Base-by-base conservation (phyloP, 345 rosid genomes). In the Moringa oleifera region DNA sequence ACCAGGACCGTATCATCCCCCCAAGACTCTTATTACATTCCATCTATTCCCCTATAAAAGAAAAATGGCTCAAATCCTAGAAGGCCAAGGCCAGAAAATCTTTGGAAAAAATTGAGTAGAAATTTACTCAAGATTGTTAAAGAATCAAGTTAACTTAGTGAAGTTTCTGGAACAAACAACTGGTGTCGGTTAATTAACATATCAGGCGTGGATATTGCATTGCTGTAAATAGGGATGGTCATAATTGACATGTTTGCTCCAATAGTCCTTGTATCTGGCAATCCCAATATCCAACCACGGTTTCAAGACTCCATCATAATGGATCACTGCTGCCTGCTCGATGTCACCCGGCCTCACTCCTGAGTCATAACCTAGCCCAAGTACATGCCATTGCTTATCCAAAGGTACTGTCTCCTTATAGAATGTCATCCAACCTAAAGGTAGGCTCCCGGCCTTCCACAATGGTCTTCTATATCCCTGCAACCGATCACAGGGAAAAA, bases 261-360 rank as follows among this genome's bases (percentile, higher is more conserved):
- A 94, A 61, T 84, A 82, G 50, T 73, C 72, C 75, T 82, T 94
- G 68, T 86, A 87, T 75, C 82, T 82, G 4, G 68, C 71, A 64
- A 88, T 75, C 63, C 86, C 99, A 5, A 88, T 85, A 37, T 94
- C 96, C 58, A 88, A 77, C 99, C 99, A 94, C 15, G 99, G 99
- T 76, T 94, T 90, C 96, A 80, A 83, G 67, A 85, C 73, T 57
- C 99, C 99, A 51, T 88, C 86, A 28, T 78, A 94, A 72, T 94
- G 99, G 69, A 89, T 74, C 59, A 95, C 97, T 15, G 95, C 95
- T 0, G 91, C 93, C 31, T 57, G 67, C 47, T 81, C 88, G 19
- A 94, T 82, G 24, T 85, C 87, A 16, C 46, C 69, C 54, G 47
- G 73, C 24, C 68, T 63, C 25, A 89, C 69, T 45, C 74, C 80